Base-by-base conservation (phyloP, 257 asterid genomes). In the Nicotiana noctiflora region DNA sequence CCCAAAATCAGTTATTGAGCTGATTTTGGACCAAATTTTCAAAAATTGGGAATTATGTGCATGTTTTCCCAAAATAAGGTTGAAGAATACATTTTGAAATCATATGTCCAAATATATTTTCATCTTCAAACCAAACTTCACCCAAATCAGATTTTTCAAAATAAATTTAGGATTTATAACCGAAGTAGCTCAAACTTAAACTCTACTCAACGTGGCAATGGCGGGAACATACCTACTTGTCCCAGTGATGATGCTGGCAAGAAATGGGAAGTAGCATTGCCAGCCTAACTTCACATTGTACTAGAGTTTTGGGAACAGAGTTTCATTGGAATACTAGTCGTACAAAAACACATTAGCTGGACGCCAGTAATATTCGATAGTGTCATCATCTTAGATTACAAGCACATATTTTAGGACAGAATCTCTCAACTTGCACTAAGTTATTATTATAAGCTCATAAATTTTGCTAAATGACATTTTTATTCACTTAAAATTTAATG, bases 211-310 rank as follows among this genome's bases (percentile, higher is more conserved):
- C 7, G 3, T 8, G 49, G 52, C 52, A 66, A 32, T 27, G 5
- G 8, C 17, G 9, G 75, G 52, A 34, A 66, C 76, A 19, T 67
- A 53, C 32, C 6, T 68, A 37, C 56, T 5, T 34, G n/a, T n/a
- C n/a, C 3, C 3, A 37, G 18, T 67, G 31, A 34, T 18, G 31
- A n/a, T 37, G 55, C 15, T 67, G 29, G 25, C 53, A 67, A 37
- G 31, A 68, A 40, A 37, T 5, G 31, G 56, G 76, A 68, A 68
- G 40, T n/a, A n/a, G 56, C 32, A 37, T 17, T n/a, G 76, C 76
- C 76, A 68, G 76, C 76, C 56, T 37, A 68, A 68, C n/a, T 19
- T 70, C 59, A 70, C 77, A 70, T 7, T 40, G 18, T 29, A 68
- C 76, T 40, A 37, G 76, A 5, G 31, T 70, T 70, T 70, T 2